A percentile compares a stretch with the other conserved stretches of the same genome.
Conservation (phyloP, 345 rosid genomes). For the Leavenworthia alabamica region DNA sequence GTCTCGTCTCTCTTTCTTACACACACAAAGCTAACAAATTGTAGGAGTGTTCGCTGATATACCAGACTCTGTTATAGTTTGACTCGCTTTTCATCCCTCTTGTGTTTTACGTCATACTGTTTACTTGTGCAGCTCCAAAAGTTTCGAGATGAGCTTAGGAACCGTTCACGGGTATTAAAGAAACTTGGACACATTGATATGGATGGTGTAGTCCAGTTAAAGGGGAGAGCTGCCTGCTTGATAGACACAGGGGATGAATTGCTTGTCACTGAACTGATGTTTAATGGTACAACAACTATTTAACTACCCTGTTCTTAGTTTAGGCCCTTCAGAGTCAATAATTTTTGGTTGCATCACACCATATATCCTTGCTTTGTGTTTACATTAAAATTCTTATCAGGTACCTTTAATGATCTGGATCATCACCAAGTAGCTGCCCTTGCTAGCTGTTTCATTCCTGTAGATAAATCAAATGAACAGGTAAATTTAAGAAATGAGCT, state of each 20-base stretch:
- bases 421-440: constrained; percentile 97
- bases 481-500: constrained; percentile 79
- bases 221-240: constrained; percentile 98
- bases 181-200: constrained; percentile 92
- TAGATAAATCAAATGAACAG: constrained; percentile 88
- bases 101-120: constrained; percentile 1
- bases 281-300: constrained; percentile 55
- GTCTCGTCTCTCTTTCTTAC: background rate
- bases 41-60: background rate
- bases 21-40: background rate
- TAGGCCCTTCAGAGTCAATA: background rate
- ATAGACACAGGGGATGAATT: constrained; percentile 99
- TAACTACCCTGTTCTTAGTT: background rate
- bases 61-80: background rate
- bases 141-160: constrained; percentile 86
- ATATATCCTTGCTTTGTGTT: background rate
- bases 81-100: background rate
- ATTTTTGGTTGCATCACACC: background rate
- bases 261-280: constrained; percentile 96
- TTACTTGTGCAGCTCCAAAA: constrained; percentile 69
- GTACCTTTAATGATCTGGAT: constrained; percentile 92
- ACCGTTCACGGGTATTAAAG: constrained; percentile 86
- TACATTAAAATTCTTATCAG: constrained; percentile 36
- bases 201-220: constrained; percentile 80
- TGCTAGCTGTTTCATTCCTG: constrained; percentile 98